phyloP scores from a whole-genome alignment of 192 early-diverging fungal genomes.

The Coemansia sp. region DNA sequence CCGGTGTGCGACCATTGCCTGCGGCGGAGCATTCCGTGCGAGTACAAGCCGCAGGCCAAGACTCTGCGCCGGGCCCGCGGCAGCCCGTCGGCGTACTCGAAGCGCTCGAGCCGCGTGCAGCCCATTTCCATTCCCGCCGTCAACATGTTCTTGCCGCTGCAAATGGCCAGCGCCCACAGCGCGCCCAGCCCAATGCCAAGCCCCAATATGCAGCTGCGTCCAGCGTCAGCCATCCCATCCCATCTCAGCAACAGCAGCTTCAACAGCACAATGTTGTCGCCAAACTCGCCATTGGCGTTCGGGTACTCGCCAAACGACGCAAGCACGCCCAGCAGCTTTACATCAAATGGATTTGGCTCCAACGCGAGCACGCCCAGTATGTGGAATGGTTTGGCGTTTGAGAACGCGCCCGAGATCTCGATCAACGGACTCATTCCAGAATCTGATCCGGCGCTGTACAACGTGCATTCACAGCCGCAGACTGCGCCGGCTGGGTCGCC shows the following conservation, averaged over 20 bases:
- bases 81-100: neutral
- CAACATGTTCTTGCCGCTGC: neutral
- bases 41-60: conserved; percentile 46
- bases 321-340: conserved; percentile 6
- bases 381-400: neutral
- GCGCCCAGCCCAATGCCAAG: conserved; percentile 4
- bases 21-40: conserved; percentile 36
- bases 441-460: neutral
- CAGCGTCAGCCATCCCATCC: conserved; percentile 36
- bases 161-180: neutral
- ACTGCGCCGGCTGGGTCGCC: neutral
- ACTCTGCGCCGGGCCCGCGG: conserved; percentile 20
- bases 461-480: neutral
- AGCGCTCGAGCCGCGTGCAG: conserved; percentile 1
- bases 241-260: conserved; percentile 19
- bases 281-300: conserved; percentile 11
- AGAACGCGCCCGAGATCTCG: conserved; percentile 3
- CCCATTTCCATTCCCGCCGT: conserved; percentile 20
- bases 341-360: neutral
- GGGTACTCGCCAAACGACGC: conserved; percentile 12
- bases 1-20: conserved; percentile 47
- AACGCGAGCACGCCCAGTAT: neutral
- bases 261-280: neutral
- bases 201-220: neutral
- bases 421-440: neutral